Evolutionary conservation across 805 yeast species (phyloP).

Genomic region (Dipodascus geniculatus): DNA sequence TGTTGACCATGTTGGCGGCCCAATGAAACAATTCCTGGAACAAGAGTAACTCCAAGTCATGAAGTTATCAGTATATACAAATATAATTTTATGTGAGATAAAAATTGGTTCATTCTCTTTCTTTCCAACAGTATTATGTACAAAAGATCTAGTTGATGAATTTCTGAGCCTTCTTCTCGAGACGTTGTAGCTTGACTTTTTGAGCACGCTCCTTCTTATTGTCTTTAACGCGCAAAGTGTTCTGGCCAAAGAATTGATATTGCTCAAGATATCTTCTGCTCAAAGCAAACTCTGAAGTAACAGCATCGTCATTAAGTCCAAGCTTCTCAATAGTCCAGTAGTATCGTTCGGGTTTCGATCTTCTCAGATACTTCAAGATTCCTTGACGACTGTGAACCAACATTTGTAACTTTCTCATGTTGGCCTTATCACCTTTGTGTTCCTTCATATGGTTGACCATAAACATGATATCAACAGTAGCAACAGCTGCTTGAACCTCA

Average conservation of each 20-base stretch:
- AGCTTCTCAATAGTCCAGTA: slow-evolving; percentile 77
- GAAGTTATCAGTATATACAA: neutral
- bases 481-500: slow-evolving; percentile 90
- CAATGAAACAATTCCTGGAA: slow-evolving; percentile 53
- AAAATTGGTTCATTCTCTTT: no score
- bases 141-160: slow-evolving; percentile 8
- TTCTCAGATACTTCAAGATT: slow-evolving; percentile 69
- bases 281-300: slow-evolving; percentile 56
- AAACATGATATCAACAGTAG: slow-evolving; percentile 70
- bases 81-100: no score
- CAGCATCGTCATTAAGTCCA: slow-evolving; percentile 74
- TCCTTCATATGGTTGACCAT: slow-evolving; percentile 62
- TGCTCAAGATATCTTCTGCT: slow-evolving; percentile 24
- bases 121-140: neutral
- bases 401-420: slow-evolving; percentile 63
- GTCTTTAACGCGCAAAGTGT: slow-evolving; percentile 22
- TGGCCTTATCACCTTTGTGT: slow-evolving; percentile 60
- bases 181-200: slow-evolving; percentile 9
- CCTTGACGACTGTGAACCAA: slow-evolving; percentile 84
- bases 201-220: slow-evolving; percentile 15
- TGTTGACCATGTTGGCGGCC: slow-evolving; percentile 67
- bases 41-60: neutral
- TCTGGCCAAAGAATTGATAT: slow-evolving; percentile 27
- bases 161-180: slow-evolving; percentile 15
- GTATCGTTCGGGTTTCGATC: slow-evolving; percentile 68